Conservation (phyloP, 2,329 filamentous ascomycete species). For the Aspergillus quadrilineatus region DNA sequence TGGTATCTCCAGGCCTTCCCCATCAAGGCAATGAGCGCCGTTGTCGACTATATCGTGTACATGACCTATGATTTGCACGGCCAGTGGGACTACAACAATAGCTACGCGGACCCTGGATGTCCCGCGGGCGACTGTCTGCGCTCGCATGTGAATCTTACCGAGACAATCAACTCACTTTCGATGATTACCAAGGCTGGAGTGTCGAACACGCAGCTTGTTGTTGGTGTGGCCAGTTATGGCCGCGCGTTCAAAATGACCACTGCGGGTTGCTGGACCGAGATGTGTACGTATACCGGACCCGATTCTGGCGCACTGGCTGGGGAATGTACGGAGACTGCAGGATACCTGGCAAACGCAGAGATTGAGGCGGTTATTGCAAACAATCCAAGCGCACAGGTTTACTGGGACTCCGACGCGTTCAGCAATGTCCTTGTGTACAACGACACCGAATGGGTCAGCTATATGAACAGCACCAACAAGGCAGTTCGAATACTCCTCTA, state of each 20-base stretch:
- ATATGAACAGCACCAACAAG: constrained; percentile 26
- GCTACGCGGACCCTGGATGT: neutral
- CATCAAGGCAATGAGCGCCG: constrained; percentile 26
- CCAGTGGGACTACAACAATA: neutral
- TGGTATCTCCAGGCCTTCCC: constrained; percentile 36
- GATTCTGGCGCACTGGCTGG: constrained; percentile 32
- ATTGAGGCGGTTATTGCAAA: constrained; percentile 31
- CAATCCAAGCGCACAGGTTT: neutral
- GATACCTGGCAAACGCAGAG: constrained; percentile 44
- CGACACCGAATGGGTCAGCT: constrained; percentile 33
- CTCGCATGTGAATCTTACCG: constrained; percentile 37
- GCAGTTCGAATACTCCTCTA: constrained; percentile 16
- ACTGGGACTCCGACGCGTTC: constrained; percentile 2
- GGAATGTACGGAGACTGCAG: constrained; percentile 38
- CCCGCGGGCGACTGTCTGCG: neutral
- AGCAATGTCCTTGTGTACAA: constrained; percentile 28
- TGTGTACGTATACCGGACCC: constrained; percentile 17
- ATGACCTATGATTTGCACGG: constrained; percentile 43
- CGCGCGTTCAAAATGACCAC: neutral
- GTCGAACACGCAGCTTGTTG: neutral
- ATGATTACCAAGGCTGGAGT: constrained; percentile 21
- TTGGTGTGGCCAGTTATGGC: neutral
- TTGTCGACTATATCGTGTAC: constrained; percentile 37
- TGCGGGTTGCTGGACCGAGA: neutral
- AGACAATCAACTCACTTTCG: constrained; percentile 33